Conservation (phyloP, 1,284 basidiomycete genomes). For the Athelia psychrophila region DNA sequence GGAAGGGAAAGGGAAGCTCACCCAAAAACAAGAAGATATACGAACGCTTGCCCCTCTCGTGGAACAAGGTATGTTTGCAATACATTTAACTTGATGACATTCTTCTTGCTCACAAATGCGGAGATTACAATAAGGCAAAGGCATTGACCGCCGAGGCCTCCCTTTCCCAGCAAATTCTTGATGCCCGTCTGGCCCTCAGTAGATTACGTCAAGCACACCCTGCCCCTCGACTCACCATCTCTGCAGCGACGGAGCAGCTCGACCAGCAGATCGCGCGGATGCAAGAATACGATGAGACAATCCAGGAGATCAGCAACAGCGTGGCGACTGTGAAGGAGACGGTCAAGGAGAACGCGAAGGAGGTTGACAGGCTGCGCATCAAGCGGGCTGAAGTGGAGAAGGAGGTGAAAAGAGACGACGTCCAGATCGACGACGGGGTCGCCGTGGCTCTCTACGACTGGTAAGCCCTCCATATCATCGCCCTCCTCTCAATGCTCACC, state of each 20-base stretch:
- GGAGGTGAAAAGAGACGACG: conserved; percentile 53
- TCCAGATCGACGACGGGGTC: conserved; percentile 64
- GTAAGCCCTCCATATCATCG: conserved; percentile 36
- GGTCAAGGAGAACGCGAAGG: conserved; percentile 54
- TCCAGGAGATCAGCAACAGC: conserved; percentile 36
- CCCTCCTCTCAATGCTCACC: not conserved
- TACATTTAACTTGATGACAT: not conserved
- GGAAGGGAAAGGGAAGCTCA: conserved; percentile 57
- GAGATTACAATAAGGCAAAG: conserved; percentile 60
- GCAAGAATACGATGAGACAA: conserved; percentile 64
- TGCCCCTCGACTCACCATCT: conserved; percentile 70
- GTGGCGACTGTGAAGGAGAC: conserved; percentile 55
- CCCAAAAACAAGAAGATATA: conserved; percentile 60
- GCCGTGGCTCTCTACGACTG: conserved; percentile 67
- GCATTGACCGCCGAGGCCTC: conserved; percentile 53
- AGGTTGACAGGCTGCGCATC: conserved; percentile 60
- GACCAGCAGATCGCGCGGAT: conserved; percentile 71
- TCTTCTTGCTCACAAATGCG: not conserved
- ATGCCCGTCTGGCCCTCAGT: conserved; percentile 74
- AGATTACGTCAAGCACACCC: conserved; percentile 79
- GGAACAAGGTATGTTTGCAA: conserved; percentile 51
- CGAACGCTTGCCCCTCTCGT: conserved; percentile 60
- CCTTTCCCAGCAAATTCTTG: conserved; percentile 73
- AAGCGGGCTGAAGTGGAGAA: conserved; percentile 73
- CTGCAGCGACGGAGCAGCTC: conserved; percentile 67